These are phyloP conservation scores for Syzygium grande DNA, from an alignment of 345 rosid genomes.

Conservation along the genomic window DNA sequence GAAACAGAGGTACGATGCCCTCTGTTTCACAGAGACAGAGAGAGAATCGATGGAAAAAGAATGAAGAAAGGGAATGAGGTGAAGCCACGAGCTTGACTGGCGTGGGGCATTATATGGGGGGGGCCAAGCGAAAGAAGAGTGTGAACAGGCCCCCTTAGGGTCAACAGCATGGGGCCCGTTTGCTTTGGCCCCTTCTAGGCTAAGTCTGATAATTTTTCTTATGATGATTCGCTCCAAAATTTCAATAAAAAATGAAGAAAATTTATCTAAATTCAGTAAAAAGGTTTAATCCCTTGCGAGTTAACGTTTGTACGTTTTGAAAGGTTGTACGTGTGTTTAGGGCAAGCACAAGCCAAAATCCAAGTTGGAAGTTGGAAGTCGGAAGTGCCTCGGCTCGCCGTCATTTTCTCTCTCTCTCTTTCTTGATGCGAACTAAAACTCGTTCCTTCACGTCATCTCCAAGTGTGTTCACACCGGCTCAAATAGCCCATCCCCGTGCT, in stretches of 20 bases:
- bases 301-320: neutral
- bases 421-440: neutral
- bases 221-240: neutral
- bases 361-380: neutral
- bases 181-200: neutral
- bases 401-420: neutral
- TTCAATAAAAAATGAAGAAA: too few relatives aligned
- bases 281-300: neutral
- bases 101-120: neutral
- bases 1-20: neutral
- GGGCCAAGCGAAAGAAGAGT: neutral
- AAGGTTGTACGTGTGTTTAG: neutral
- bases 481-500: fast-evolving
- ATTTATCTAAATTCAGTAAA: neutral
- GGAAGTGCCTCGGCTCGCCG: neutral
- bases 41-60: neutral
- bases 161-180: neutral
- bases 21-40: neutral
- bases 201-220: neutral
- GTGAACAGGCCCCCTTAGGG: neutral
- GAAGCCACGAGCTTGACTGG: neutral
- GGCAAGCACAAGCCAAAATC: neutral
- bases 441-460: neutral
- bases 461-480: neutral
- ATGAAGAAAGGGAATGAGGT: neutral